phyloP scores from a whole-genome alignment of 169 alveolate genomes.

The Besnoitia besnoiti region DNA sequence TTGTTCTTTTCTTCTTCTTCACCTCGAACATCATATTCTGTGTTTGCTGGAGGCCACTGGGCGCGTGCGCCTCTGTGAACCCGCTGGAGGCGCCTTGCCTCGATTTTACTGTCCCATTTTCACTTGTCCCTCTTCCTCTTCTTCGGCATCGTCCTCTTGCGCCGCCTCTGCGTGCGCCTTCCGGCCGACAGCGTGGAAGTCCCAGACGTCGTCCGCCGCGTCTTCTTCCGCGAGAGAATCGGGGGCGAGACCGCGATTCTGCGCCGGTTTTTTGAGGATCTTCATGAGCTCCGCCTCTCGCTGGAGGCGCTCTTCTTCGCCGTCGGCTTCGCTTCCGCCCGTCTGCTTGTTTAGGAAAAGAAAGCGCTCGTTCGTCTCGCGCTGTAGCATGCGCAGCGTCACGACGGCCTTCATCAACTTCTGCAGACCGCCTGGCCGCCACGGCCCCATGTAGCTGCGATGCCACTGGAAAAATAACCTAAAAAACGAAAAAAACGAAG shows the following conservation, averaged over 20 bases:
- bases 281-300: background rate
- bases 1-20: too few species aligned
- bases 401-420: conserved; percentile 44
- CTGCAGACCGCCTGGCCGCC: conserved; percentile 65
- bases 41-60: too few species aligned
- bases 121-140: background rate
- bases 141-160: background rate
- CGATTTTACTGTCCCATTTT: background rate
- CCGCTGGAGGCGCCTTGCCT: too few species aligned
- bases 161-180: background rate
- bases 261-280: background rate
- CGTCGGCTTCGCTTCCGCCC: background rate
- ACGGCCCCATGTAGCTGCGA: conserved; percentile 45
- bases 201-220: conserved; percentile 16
- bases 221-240: background rate
- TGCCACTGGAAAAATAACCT: conserved; percentile 63
- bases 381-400: conserved; percentile 47
- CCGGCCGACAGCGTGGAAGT: conserved; percentile 37
- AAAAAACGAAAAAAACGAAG: background rate
- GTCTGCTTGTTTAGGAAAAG: background rate
- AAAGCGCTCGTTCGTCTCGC: conserved; percentile 53
- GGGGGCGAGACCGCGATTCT: background rate
- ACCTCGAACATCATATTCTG: too few species aligned
- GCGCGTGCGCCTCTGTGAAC: too few species aligned
- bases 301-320: background rate